phyloP scores from a whole-genome alignment of 306 rosid genomes.

The Vachellia collinsii region DNA sequence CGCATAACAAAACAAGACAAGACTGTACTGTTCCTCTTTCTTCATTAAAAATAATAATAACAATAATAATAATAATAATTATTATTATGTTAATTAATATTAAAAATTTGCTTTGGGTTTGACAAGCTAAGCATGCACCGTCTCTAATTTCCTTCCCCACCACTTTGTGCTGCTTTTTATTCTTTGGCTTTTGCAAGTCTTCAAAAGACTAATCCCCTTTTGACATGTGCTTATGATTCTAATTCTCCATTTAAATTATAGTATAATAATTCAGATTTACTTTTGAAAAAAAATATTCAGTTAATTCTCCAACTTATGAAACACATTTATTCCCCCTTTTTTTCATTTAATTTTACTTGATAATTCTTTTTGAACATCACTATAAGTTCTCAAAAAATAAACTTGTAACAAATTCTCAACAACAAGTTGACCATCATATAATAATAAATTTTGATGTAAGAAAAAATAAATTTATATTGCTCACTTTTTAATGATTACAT shows the following conservation, averaged over 20 bases:
- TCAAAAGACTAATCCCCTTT: slow-evolving; percentile 50
- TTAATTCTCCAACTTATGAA: not conserved
- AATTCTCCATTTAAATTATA: slow-evolving; percentile 19
- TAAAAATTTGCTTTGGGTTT: slow-evolving; percentile 36
- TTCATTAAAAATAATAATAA: not conserved
- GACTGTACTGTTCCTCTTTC: not conserved
- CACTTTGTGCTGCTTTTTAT: not conserved
- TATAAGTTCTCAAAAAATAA: too few relatives aligned
- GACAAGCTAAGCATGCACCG: slow-evolving; percentile 34
- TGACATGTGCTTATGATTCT: slow-evolving; percentile 56
- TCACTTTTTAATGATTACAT: too few relatives aligned
- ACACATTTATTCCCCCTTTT: not conserved
- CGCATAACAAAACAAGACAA: not conserved
- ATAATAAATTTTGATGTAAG: too few relatives aligned
- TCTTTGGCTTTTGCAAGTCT: slow-evolving; percentile 14
- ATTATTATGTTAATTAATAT: not conserved
- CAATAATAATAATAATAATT: too few relatives aligned
- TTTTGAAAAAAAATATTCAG: not conserved
- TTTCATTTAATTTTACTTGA: not conserved
- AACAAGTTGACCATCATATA: too few relatives aligned
- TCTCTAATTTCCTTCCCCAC: not conserved
- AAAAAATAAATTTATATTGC: too few relatives aligned
- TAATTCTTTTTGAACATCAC: too few relatives aligned
- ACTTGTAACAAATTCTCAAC: too few relatives aligned
- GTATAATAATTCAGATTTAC: slow-evolving; percentile 24